A percentile compares a stretch with the other conserved stretches of the same genome.
These are phyloP conservation scores for Flaveria ramosissima DNA, from an alignment of 129 eudicot genomes.

Conservation along the genomic window DNA sequence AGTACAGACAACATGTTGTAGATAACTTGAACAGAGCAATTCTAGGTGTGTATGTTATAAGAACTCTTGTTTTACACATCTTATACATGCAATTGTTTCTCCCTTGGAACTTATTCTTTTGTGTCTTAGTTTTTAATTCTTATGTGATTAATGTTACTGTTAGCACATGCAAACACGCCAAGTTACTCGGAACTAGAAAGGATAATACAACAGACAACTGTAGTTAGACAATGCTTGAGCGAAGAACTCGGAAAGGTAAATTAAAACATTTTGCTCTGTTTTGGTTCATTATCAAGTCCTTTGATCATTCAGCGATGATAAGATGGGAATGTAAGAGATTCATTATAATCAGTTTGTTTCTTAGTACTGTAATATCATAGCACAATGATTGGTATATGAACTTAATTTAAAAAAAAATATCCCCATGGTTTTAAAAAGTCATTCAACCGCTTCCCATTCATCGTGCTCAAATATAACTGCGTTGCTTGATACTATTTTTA, in stretches of 20 bases:
- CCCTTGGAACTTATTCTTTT: not conserved
- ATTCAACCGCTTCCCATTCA: not conserved
- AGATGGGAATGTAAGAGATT: not conserved
- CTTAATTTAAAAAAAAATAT: not conserved
- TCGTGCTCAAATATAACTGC: not conserved
- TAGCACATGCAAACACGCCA: constrained; percentile 62
- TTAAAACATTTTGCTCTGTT: not conserved
- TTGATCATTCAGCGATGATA: not conserved
- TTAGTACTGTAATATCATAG: not conserved
- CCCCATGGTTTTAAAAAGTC: not conserved
- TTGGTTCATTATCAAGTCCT: not conserved
- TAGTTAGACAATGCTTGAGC: constrained; percentile 70
- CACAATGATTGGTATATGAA: not conserved
- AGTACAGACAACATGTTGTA: constrained; percentile 72
- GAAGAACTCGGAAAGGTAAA: constrained; percentile 82
- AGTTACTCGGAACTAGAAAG: constrained; percentile 80
- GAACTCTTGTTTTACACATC: not conserved
- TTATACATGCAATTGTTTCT: not conserved
- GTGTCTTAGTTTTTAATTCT: constrained; percentile 12
- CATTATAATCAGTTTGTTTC: not conserved
- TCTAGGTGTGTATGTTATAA: constrained; percentile 52
- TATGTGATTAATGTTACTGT: constrained; percentile 21
- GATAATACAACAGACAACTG: constrained; percentile 82
- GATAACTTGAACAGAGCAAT: constrained; percentile 83
- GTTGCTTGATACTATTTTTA: not conserved